Evolutionary conservation across 108 stramenopile genomes (phyloP), one percentile per base, ranked within the genome.

Genomic region (Fragilariopsis cylindrus): DNA sequence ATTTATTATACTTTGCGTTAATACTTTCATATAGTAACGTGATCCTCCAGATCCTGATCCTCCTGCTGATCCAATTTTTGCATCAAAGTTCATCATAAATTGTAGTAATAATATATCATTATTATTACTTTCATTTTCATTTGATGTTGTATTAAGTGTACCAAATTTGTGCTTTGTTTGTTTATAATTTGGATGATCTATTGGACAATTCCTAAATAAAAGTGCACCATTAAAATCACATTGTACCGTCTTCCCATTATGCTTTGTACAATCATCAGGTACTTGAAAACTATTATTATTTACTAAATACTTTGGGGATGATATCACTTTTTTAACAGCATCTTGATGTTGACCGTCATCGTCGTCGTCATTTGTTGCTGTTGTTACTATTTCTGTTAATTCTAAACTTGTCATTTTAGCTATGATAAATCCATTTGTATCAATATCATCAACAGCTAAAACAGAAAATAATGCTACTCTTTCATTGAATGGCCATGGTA

Each of bases 371-470:
- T 75, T 44, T 63, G 1, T 30, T 53, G 15, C 52, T 53, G 12
- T 15, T 15, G 52, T 69, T 13, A 11, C 21, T 30, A 0, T 21
- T 53, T 53, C 52, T 21, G 30, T 76, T 67, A 48, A 54, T 41
- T 73, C 77, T 39, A 77, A 39, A 49, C 70, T 73, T 58, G 67
- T 82, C 75, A 79, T 76, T 70, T 85, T 82, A 64, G 75, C 82
- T 57, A 65, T 74, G 67, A 85, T 73, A 41, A 65, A 73, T 58
- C 74, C 77, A 57, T 77, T 56, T 43, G 30, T 68, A 52, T 84
- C 86, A 44, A 93, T 89, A 65, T 89, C 87, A 76, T 93, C 92
- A 67, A 87, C 79, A 3, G 89, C 86, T 39, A 84, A 67, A 2
- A 85, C 88, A 60, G 80, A 76, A 39, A 89, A 49, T 42, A 90